These are phyloP conservation scores for Plasmodium chabaudi DNA, from an alignment of 169 alveolate species.

Conservation along the genomic window DNA sequence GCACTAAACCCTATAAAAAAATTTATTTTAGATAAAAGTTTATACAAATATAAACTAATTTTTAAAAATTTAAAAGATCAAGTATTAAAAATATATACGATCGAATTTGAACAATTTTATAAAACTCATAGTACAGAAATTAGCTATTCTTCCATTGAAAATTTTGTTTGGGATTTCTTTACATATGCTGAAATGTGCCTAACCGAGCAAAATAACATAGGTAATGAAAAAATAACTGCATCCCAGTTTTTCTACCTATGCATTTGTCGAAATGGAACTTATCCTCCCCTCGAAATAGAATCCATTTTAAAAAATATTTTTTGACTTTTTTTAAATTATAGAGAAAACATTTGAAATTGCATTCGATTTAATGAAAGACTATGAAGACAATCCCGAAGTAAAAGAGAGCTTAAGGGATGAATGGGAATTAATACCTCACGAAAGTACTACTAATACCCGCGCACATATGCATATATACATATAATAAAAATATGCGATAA, in stretches of 20 bases:
- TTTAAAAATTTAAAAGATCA: conserved; percentile 45
- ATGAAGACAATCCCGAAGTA: background rate
- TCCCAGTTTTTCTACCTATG: background rate
- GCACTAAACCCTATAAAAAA: conserved; percentile 52
- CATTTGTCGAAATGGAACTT: background rate
- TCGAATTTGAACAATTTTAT: conserved; percentile 61
- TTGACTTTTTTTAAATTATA: background rate
- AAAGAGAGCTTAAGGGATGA: conserved; percentile 37
- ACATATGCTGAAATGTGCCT: conserved; percentile 66
- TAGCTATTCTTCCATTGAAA: conserved; percentile 52
- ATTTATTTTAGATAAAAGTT: conserved; percentile 35
- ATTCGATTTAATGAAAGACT: conserved; percentile 44
- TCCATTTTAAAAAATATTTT: no score
- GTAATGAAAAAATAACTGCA: background rate
- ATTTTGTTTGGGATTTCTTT: conserved; percentile 67
- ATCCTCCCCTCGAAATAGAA: background rate
- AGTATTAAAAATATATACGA: conserved; percentile 44
- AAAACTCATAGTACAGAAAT: conserved; percentile 18
- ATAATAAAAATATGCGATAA: background rate
- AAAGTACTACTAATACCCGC: conserved; percentile 12
- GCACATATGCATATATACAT: background rate
- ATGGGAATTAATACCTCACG: conserved; percentile 58
- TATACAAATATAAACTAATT: conserved; percentile 46
- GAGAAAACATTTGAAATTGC: conserved; percentile 72
- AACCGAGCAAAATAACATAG: conserved; percentile 27